Evolutionary conservation across 805 yeast species (phyloP).

Genomic region (Candida germanica): DNA sequence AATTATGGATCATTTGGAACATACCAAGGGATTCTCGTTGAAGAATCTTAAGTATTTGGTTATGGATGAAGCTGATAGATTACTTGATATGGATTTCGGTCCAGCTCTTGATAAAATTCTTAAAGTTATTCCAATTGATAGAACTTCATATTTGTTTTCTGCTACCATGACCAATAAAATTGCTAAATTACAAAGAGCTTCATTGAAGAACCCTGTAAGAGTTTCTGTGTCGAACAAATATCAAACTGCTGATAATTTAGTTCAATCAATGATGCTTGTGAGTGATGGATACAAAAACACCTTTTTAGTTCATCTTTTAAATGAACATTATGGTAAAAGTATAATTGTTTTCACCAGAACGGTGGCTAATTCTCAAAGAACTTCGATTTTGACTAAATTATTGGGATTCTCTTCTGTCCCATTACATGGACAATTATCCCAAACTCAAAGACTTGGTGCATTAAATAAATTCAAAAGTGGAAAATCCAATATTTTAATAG

Average conservation of each 20-base stretch:
- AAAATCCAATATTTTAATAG: constrained; percentile 63
- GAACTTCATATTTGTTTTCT: constrained; percentile 83
- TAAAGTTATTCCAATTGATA: constrained; percentile 76
- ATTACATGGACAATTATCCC: constrained; percentile 87
- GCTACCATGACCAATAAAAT: constrained; percentile 98
- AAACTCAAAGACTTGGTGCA: constrained; percentile 80
- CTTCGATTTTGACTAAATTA: constrained; percentile 74
- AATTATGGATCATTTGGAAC: constrained; percentile 88
- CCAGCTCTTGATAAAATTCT: constrained; percentile 87
- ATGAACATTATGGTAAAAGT: constrained; percentile 81
- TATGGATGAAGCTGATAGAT: constrained; percentile 96
- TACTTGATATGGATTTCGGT: constrained; percentile 94
- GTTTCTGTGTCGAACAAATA: constrained; percentile 87
- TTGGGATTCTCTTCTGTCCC: constrained; percentile 90
- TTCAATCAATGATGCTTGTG: constrained; percentile 84
- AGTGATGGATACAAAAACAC: constrained; percentile 94
- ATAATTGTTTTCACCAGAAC: constrained; percentile 90
- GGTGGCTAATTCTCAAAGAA: constrained; percentile 90
- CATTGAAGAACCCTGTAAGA: constrained; percentile 81
- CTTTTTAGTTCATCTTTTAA: constrained; percentile 72
- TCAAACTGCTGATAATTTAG: constrained; percentile 90
- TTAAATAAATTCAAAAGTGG: constrained; percentile 77
- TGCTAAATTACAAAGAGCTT: constrained; percentile 92
- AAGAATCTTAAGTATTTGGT: constrained; percentile 77
- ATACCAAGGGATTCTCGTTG: constrained; percentile 85